Evolutionary conservation across 805 yeast genomes (phyloP).

Genomic region (Metschnikowia proteae): DNA sequence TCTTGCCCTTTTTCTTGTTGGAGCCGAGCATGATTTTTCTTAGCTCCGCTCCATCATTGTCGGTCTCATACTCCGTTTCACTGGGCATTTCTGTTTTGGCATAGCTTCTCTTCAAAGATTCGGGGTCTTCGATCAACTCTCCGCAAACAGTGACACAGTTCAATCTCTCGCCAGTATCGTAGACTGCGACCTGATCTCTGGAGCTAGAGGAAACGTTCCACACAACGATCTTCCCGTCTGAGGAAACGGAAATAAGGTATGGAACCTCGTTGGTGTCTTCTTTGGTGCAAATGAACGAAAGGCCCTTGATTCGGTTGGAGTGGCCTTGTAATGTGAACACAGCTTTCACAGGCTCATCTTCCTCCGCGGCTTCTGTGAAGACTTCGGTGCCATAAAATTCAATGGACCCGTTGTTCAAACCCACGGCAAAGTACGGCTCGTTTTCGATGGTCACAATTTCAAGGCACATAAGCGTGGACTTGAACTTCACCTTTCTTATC

Average conservation of each 20-base stretch:
- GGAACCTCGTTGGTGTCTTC: constrained; percentile 30
- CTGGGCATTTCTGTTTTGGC: constrained; percentile 31
- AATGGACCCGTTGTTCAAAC: constrained; percentile 70
- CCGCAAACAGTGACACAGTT: constrained; percentile 78
- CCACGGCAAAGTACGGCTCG: constrained; percentile 58
- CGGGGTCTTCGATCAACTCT: constrained; percentile 72
- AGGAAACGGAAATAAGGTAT: constrained; percentile 75
- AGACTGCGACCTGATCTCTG: constrained; percentile 83
- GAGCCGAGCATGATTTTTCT: constrained; percentile 53
- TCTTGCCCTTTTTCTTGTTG: constrained; percentile 37
- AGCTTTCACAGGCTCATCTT: constrained; percentile 34
- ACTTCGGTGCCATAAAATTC: constrained; percentile 45
- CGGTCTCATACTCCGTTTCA: constrained; percentile 70
- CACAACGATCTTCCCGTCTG: constrained; percentile 90
- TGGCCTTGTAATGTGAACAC: constrained; percentile 71
- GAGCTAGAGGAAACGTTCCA: constrained; percentile 61
- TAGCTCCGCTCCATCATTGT: constrained; percentile 57
- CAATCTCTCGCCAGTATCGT: constrained; percentile 85
- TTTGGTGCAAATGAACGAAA: constrained; percentile 48
- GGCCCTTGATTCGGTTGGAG: constrained; percentile 78
- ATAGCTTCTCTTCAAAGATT: constrained; percentile 60
- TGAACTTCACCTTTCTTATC: constrained; percentile 48
- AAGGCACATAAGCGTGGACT: constrained; percentile 63
- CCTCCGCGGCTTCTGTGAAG: constrained; percentile 22
- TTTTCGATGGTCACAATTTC: constrained; percentile 47